Evolutionary conservation across 139 green algal genomes (phyloP).

Genomic region (Astrephomene gubernaculifera): DNA sequence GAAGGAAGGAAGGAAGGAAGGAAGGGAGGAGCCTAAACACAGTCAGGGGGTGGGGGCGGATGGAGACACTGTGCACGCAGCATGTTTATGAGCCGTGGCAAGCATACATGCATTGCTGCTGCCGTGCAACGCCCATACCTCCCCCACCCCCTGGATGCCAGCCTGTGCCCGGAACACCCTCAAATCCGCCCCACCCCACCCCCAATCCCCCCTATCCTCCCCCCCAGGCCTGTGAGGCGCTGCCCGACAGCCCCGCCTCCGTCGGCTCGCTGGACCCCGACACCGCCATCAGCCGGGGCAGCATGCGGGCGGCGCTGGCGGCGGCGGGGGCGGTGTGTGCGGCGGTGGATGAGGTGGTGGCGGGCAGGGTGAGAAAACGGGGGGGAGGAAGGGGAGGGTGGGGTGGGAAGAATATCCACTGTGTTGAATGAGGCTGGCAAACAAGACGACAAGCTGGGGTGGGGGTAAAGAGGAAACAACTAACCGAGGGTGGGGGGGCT

Average conservation of each 20-base stretch:
- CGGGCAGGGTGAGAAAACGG: slow-evolving; percentile 32
- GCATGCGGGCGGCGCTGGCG: slow-evolving; percentile 79
- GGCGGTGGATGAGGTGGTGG: slow-evolving; percentile 81
- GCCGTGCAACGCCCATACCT: not conserved
- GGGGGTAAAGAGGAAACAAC: no score
- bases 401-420: not conserved
- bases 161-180: not conserved
- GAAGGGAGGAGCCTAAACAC: no score
- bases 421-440: not conserved
- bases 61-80: no score
- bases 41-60: no score
- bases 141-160: not conserved
- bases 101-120: no score
- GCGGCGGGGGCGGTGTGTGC: slow-evolving; percentile 79
- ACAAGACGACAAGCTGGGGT: no score
- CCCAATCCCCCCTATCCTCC: not conserved
- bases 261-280: slow-evolving; percentile 86
- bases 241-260: slow-evolving; percentile 59
- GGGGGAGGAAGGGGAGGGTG: not conserved
- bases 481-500: no score
- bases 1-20: no score
- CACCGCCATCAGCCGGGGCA: slow-evolving; percentile 81
- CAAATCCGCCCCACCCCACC: not conserved
- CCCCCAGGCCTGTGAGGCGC: slow-evolving; percentile 55
- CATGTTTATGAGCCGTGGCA: no score